Evolutionary conservation across 1,284 basidiomycete species (phyloP).

Genomic region (Puccinia coronata): DNA sequence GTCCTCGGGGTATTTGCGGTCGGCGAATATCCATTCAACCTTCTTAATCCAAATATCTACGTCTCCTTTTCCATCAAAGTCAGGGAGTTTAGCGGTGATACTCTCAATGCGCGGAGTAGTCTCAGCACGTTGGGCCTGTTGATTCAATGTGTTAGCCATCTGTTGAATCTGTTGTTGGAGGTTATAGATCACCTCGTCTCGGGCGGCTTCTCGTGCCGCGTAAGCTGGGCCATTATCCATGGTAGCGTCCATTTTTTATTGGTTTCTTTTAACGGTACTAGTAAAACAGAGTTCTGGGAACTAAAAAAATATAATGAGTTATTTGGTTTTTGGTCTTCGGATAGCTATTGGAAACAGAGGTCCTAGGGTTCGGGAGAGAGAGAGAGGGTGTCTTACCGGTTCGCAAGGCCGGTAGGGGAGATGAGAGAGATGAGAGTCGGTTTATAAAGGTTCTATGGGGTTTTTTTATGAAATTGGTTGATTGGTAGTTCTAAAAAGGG

Average conservation of each 20-base stretch:
- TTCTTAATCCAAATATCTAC: too few species aligned
- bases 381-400: not conserved
- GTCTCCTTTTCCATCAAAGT: too few species aligned
- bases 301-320: not conserved
- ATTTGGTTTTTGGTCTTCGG: not conserved
- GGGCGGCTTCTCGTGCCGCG: too few species aligned
- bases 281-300: too few species aligned
- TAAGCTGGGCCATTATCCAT: not conserved
- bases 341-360: too few species aligned
- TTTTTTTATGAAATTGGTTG: too few species aligned
- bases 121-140: not conserved
- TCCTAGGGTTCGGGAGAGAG: not conserved
- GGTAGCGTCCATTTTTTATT: not conserved
- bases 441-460: too few species aligned
- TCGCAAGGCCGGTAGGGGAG: slow-evolving; percentile 4
- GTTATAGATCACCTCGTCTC: not conserved
- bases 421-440: not conserved
- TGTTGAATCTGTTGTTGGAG: too few species aligned
- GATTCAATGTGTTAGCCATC: not conserved
- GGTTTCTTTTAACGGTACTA: too few species aligned
- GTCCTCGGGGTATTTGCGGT: too few species aligned
- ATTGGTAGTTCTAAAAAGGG: too few species aligned
- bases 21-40: too few species aligned
- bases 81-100: not conserved
- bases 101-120: not conserved